Percentiles rank a stretch among this genome's conserved stretches.
Conservation (phyloP, 768 basidiomycete species). For the Sutorius australiensis region DNA sequence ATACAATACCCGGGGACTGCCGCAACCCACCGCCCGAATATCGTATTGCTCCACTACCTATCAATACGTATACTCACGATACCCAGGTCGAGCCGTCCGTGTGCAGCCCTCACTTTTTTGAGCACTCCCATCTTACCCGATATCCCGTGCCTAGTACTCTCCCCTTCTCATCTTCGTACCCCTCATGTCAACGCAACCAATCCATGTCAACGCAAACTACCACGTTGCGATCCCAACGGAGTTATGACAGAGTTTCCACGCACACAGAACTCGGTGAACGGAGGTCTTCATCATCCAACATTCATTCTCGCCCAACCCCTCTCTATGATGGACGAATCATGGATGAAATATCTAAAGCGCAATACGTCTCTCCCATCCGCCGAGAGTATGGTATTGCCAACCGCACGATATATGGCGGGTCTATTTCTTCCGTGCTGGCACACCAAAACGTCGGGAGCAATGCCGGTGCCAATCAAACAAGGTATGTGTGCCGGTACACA, state of each 20-base stretch:
- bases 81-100: constrained; percentile 12
- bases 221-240: constrained; percentile 8
- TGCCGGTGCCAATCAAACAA: constrained; percentile 6
- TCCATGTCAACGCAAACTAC: constrained; percentile 1
- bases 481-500: constrained; percentile 5
- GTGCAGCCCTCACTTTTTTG: constrained; percentile 23
- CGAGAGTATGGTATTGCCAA: neutral
- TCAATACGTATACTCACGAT: constrained; percentile 10
- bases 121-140: constrained; percentile 26
- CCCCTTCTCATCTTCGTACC: constrained; percentile 6
- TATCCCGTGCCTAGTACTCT: constrained; percentile 25
- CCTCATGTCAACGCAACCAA: constrained; percentile 4
- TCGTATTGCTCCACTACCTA: constrained; percentile 5
- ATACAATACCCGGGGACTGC: constrained; percentile 11
- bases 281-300: constrained; percentile 9
- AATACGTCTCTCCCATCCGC: neutral
- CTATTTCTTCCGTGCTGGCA: constrained; percentile 1
- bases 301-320: constrained; percentile 10
- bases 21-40: constrained; percentile 15
- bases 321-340: constrained; percentile 3
- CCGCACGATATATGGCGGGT: neutral
- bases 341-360: constrained; percentile 3
- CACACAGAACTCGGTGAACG: constrained; percentile 4
- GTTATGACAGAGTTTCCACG: constrained; percentile 11
- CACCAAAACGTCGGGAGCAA: neutral